phyloP scores from a whole-genome alignment of 2,329 filamentous ascomycete species.

The Penicillium concentricum region DNA sequence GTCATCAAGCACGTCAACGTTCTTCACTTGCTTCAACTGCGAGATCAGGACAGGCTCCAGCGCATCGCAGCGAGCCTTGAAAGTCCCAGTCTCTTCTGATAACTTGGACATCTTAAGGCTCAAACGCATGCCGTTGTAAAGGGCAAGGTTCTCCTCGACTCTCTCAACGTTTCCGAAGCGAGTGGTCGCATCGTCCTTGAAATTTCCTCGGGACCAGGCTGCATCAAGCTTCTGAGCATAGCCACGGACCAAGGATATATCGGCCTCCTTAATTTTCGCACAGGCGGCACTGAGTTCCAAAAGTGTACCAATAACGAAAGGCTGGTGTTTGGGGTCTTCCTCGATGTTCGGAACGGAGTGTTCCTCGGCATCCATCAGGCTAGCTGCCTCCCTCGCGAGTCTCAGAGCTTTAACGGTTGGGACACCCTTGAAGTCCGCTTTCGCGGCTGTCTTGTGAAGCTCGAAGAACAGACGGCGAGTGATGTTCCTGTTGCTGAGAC shows the following conservation, averaged over 20 bases:
- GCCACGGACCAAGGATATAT: conserved; percentile 38
- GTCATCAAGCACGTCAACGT: background rate
- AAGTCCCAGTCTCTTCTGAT: background rate
- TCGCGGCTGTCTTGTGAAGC: conserved; percentile 37
- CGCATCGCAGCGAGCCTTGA: background rate
- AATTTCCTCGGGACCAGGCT: conserved; percentile 30
- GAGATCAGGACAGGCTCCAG: background rate
- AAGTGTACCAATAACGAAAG: conserved; percentile 44
- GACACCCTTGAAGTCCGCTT: conserved; percentile 34
- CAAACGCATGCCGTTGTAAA: conserved; percentile 44
- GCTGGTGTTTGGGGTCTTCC: conserved; percentile 39
- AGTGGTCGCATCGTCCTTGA: conserved; percentile 15
- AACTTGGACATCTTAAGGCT: conserved; percentile 24
- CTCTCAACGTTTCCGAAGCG: conserved; percentile 17
- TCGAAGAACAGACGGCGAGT: conserved; percentile 38
- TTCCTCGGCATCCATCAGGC: conserved; percentile 38
- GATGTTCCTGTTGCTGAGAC: conserved; percentile 29
- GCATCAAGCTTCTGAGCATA: conserved; percentile 42
- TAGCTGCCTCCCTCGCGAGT: conserved; percentile 36
- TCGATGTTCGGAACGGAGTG: conserved; percentile 25
- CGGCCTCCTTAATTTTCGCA: conserved; percentile 42
- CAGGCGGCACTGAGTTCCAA: conserved; percentile 48
- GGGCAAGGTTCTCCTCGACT: conserved; percentile 35
- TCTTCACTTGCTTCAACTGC: conserved; percentile 45
- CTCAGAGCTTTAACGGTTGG: conserved; percentile 30